These are phyloP conservation scores for Aspergillus panamensis DNA, from an alignment of 495 filamentous ascomycete species.

Conservation along the genomic window DNA sequence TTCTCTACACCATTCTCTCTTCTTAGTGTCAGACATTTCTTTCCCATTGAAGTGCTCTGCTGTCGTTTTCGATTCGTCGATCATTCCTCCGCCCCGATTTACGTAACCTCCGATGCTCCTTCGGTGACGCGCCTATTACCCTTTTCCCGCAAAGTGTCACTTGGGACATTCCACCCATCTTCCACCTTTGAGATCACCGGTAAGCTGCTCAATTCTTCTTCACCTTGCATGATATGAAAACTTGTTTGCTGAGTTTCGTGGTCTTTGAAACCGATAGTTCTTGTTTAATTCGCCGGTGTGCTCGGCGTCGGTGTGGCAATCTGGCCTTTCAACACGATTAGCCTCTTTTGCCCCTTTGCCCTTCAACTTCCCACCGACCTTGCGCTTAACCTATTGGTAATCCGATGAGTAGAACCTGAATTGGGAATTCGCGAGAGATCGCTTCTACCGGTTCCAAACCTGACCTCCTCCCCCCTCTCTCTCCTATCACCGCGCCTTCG, in stretches of 20 bases:
- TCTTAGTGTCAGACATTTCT: not conserved
- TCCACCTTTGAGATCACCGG: not conserved
- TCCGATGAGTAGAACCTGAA: conserved; percentile 19
- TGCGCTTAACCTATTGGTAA: conserved; percentile 9
- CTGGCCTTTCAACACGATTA: conserved; percentile 26
- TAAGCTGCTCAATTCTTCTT: conserved; percentile 1
- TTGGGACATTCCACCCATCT: conserved; percentile 8
- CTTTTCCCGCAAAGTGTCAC: conserved; percentile 16
- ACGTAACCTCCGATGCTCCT: conserved; percentile 18
- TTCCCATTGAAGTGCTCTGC: not conserved
- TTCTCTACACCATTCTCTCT: not conserved
- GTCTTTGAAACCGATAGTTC: not conserved
- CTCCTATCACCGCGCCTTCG: not conserved
- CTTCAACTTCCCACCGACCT: conserved; percentile 7
- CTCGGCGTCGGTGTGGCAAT: conserved; percentile 19
- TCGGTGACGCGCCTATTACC: conserved; percentile 19
- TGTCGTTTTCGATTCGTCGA: not conserved
- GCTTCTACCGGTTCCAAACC: conserved; percentile 12
- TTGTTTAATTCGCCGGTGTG: conserved; percentile 9
- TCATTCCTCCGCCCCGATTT: conserved; percentile 3
- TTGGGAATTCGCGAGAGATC: conserved; percentile 19
- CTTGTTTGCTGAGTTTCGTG: not conserved
- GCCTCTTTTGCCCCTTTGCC: conserved; percentile 14
- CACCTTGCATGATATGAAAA: not conserved
- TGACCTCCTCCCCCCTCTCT: not conserved